Conservation (phyloP, 1,139 yeast genomes). For the Diutina ranongensis region DNA sequence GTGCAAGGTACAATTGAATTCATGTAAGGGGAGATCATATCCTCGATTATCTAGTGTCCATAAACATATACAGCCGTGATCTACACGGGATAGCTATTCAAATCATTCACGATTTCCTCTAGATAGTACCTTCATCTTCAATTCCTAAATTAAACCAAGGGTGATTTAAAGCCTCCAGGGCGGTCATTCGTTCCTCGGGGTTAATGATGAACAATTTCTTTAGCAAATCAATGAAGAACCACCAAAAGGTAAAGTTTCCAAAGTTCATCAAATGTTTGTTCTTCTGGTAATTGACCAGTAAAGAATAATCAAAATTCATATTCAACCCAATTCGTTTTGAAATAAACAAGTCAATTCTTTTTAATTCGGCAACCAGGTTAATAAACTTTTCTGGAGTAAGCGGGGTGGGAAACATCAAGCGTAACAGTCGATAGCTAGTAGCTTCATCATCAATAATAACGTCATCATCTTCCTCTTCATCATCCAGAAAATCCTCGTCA, state of each 20-base stretch:
- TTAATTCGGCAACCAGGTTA: constrained; percentile 39
- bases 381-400: constrained; percentile 37
- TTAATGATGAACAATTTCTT: constrained; percentile 50
- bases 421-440: constrained; percentile 16
- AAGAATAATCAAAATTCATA: constrained; percentile 29
- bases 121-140: constrained; percentile 57
- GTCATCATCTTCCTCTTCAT: constrained; percentile 15
- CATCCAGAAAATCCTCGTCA: constrained; percentile 11
- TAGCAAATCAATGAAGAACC: constrained; percentile 57
- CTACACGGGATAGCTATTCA: constrained; percentile 1
- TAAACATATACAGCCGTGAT: neutral
- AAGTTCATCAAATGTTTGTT: constrained; percentile 30
- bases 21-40: too few species aligned
- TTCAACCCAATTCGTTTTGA: constrained; percentile 28
- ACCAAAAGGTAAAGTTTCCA: constrained; percentile 65
- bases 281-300: constrained; percentile 29
- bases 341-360: constrained; percentile 38
- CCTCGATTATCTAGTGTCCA: neutral
- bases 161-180: constrained; percentile 60
- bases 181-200: constrained; percentile 53
- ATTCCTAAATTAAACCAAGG: constrained; percentile 72
- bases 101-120: too few species aligned
- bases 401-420: constrained; percentile 23
- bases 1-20: too few species aligned
- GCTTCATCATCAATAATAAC: constrained; percentile 23